Evolutionary conservation across 2,329 filamentous ascomycete species (phyloP).

Genomic region (Fusarium phyllophilum): DNA sequence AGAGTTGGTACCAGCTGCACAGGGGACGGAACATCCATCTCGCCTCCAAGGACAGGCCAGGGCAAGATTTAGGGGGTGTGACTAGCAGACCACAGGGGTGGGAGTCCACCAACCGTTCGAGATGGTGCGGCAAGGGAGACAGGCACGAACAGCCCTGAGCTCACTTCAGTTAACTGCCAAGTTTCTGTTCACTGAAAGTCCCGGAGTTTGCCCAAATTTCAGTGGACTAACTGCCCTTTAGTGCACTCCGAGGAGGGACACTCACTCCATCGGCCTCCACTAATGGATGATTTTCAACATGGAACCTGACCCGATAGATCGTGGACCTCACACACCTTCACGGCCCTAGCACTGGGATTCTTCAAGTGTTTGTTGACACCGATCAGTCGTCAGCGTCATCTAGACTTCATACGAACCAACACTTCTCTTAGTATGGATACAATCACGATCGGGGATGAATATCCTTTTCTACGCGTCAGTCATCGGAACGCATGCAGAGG

Average conservation of each 20-base stretch:
- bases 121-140: conserved; percentile 41
- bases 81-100: conserved; percentile 23
- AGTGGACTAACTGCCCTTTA: conserved; percentile 2
- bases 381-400: conserved; percentile 9
- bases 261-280: conserved; percentile 11
- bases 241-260: background rate
- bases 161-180: conserved; percentile 8
- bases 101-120: conserved; percentile 20
- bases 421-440: background rate
- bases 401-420: conserved; percentile 15
- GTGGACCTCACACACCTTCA: conserved; percentile 13
- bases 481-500: background rate
- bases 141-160: conserved; percentile 5
- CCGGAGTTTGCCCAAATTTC: background rate
- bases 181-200: background rate
- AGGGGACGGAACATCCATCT: conserved; percentile 13
- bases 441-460: background rate
- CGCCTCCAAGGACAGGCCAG: background rate
- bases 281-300: conserved; percentile 32
- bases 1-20: conserved; percentile 30
- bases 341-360: conserved; percentile 14
- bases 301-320: conserved; percentile 14
- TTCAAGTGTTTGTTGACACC: conserved; percentile 14
- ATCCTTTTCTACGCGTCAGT: conserved; percentile 1
- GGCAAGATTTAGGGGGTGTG: conserved; percentile 18